phyloP scores from a whole-genome alignment of 2,329 filamentous ascomycete species.

The Colletotrichum endophyticum region DNA sequence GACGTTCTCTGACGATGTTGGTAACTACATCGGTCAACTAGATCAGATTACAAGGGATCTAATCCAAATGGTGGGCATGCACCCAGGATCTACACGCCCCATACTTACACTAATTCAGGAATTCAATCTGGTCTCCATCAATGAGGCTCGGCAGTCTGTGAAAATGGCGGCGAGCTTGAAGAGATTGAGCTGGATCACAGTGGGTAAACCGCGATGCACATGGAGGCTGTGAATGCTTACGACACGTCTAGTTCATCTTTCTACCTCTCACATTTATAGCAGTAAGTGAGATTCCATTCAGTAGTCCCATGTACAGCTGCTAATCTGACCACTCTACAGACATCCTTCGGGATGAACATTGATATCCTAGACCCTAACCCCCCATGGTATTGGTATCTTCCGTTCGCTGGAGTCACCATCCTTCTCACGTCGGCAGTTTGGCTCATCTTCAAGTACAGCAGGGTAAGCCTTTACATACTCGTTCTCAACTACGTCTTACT shows the following conservation, averaged over 20 bases:
- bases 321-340: background rate
- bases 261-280: background rate
- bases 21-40: background rate
- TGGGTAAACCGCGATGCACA: background rate
- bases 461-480: no score
- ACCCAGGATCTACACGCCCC: background rate
- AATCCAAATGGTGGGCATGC: background rate
- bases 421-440: background rate
- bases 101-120: background rate
- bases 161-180: background rate
- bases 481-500: no score
- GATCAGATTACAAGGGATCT: background rate
- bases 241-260: background rate
- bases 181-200: background rate
- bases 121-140: background rate
- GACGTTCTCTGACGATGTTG: background rate
- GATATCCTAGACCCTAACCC: background rate
- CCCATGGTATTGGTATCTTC: background rate
- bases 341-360: background rate
- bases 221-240: rapidly evolving
- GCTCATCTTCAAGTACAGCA: background rate
- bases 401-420: background rate
- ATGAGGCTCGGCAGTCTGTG: background rate
- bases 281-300: background rate
- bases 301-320: background rate